Evolutionary conservation across 495 filamentous ascomycete genomes (phyloP).

Genomic region (Penicillium odoratum): DNA sequence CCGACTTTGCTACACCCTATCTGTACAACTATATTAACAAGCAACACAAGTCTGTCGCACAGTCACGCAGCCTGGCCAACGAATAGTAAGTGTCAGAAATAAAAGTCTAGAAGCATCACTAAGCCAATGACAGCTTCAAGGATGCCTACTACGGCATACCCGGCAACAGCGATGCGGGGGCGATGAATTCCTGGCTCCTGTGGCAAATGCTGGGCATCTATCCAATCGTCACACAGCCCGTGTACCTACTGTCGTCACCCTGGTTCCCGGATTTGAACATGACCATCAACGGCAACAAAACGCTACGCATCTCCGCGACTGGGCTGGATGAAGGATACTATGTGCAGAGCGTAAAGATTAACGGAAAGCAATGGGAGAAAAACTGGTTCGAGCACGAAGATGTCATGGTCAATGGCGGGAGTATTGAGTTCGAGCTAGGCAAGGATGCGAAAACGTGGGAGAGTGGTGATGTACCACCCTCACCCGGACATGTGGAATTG

Average conservation of each 20-base stretch:
- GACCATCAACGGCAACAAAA: conserved; percentile 53
- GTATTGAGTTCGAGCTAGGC: conserved; percentile 62
- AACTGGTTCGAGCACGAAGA: conserved; percentile 66
- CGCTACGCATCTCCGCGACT: conserved; percentile 53
- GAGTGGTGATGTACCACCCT: conserved; percentile 58
- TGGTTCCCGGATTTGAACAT: conserved; percentile 62
- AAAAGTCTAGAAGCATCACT: neutral
- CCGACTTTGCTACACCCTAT: conserved; percentile 63
- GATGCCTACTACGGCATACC: conserved; percentile 55
- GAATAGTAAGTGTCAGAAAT: conserved; percentile 47
- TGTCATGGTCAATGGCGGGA: conserved; percentile 62
- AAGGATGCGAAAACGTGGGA: conserved; percentile 53
- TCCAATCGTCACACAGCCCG: conserved; percentile 63
- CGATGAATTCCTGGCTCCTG: conserved; percentile 68
- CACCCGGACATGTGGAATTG: conserved; percentile 31
- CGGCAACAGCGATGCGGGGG: conserved; percentile 68
- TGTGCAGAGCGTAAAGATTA: conserved; percentile 50
- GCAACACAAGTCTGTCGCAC: conserved; percentile 57
- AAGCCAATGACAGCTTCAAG: conserved; percentile 25
- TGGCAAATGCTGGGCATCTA: conserved; percentile 74
- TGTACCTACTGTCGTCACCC: conserved; percentile 62
- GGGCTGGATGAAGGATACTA: conserved; percentile 53
- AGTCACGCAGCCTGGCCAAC: conserved; percentile 53
- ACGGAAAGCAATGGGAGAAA: conserved; percentile 39
- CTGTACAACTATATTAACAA: conserved; percentile 68